Conservation (phyloP, 139 green algal genomes). For the Haematococcus sp. region DNA sequence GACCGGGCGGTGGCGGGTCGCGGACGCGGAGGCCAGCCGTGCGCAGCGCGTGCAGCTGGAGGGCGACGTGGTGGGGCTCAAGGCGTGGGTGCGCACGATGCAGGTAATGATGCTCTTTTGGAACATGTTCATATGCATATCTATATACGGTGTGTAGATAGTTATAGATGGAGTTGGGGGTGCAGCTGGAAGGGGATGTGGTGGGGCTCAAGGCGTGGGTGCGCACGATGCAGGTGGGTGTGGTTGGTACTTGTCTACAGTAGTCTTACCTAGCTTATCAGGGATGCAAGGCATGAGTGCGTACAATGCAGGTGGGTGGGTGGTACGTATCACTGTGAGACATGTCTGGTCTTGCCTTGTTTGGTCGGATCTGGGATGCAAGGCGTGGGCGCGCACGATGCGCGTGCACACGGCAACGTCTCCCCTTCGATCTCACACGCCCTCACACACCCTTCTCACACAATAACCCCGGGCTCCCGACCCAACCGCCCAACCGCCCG, state of each 20-base stretch:
- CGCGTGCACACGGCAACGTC: not conserved
- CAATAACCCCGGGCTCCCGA: not conserved
- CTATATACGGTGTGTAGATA: no score
- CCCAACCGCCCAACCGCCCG: not conserved
- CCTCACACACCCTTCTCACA: not conserved
- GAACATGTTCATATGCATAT: no score
- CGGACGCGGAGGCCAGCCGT: not conserved
- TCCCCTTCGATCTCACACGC: not conserved
- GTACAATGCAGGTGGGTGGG: constrained; percentile 3
- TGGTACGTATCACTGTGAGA: not conserved
- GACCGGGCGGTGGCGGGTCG: constrained; percentile 9
- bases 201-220: constrained; percentile 46
- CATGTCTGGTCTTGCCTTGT: not conserved
- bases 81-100: constrained; percentile 43
- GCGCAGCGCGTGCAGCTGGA: constrained; percentile 30
- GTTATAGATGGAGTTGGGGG: no score
- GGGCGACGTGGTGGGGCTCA: constrained; percentile 41
- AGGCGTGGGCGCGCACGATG: no score
- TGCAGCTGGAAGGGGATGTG: constrained; percentile 39
- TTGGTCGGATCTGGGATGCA: no score
- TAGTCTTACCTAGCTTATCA: no score
- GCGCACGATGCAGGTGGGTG: no score
- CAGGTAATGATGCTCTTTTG: no score
- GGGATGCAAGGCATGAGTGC: no score
- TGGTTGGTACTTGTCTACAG: no score